Base-by-base conservation (phyloP, 306 rosid genomes). In the Geum urbanum region DNA sequence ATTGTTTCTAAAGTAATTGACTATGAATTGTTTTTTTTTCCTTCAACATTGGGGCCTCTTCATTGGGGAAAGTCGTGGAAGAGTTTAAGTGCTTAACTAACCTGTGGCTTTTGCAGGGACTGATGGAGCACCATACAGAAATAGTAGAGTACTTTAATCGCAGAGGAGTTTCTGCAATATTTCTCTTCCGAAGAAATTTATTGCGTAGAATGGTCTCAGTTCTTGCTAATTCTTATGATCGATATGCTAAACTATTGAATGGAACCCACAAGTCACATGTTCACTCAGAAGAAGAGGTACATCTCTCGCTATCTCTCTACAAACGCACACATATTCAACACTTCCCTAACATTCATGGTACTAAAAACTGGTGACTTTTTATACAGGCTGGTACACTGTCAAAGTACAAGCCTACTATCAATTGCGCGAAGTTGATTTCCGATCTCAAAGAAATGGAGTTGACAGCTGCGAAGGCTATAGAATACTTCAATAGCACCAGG, bases 191-290 rank as follows among this genome's bases (percentile, higher is more conserved):
- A 64, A 85, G 83, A 86, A 94, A 90, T 83, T 74, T 91, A 48
- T 76, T 94, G 58, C 84, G 91, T 14, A 77, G 96, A 77, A 84
- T 88, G 83, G 96, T 91, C 71, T 90, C 98, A 1, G 72, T 85
- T 77, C 89, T 85, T 49, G 97, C 98, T 53, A 90, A 94, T 86
- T 90, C 98, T 12, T 94, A 87, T 72, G 98, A 94, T 62, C 90
- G 96, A 52, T 68, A 84, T 63, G 98, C 98, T 22, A 94, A 90
- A 87, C 84, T 88, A 71, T 83, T 94, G 87, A 90, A 94, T 64
- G 98, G 96, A 78, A 88, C 95, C 69, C 98, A 94, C 73, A 94
- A 94, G 79, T 78, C 98, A 56, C 98, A 90, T 66, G 98, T 94
- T 44, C 98, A 90, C 86, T 81, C 97, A 12, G 77, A 72, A 47